Evolutionary conservation across 352 stramenopile genomes (phyloP).

Genomic region (Phytopythium oedochilum): DNA sequence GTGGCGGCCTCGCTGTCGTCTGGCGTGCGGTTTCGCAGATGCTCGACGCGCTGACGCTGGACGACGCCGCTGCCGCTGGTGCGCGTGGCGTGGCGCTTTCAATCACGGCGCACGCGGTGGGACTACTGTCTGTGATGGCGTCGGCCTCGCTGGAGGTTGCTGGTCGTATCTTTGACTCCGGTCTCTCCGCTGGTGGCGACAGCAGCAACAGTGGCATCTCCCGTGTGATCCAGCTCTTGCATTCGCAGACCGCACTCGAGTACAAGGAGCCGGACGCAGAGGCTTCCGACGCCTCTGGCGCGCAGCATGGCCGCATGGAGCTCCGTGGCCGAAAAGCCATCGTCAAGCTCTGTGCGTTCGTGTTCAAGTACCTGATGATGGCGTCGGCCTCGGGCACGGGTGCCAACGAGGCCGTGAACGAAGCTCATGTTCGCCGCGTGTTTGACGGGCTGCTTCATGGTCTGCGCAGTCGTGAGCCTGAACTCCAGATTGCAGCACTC

Average conservation of each 20-base stretch:
- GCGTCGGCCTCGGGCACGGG: constrained; percentile 24
- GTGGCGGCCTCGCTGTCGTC: constrained; percentile 47
- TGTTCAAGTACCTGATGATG: constrained; percentile 73
- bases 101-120: constrained; percentile 43
- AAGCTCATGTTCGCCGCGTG: constrained; percentile 41
- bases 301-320: constrained; percentile 17
- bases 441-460: constrained; percentile 61
- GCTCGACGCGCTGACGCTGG: constrained; percentile 15
- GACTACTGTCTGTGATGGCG: constrained; percentile 47
- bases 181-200: background rate
- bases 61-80: background rate
- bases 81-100: constrained; percentile 11
- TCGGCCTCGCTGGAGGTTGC: constrained; percentile 55
- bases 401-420: constrained; percentile 8
- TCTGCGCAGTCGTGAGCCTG: constrained; percentile 52
- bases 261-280: constrained; percentile 25
- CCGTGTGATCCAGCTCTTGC: constrained; percentile 32
- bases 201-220: constrained; percentile 12
- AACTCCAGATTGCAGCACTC: constrained; percentile 65
- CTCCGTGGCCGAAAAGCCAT: constrained; percentile 49
- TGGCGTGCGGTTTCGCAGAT: constrained; percentile 41
- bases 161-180: constrained; percentile 17
- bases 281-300: background rate
- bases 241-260: constrained; percentile 45
- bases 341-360: constrained; percentile 64